Evolutionary conservation across 2,329 filamentous ascomycete genomes (phyloP), one percentile per base, ranked within the genome.

Genomic region (Talaromyces sp.): DNA sequence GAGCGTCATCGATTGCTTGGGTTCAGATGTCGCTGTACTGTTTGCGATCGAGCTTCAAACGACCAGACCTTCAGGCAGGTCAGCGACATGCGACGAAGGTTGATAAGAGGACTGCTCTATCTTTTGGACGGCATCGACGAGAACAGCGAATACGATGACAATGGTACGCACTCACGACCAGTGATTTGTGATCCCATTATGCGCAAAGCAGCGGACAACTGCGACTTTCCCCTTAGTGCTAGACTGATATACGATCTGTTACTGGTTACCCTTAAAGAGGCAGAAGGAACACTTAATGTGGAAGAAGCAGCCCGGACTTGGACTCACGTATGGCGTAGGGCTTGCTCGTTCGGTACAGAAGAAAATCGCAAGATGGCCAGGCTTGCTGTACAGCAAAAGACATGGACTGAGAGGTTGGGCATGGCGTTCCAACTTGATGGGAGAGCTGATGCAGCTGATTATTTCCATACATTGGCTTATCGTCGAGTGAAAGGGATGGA

Each of bases 261-360:
- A 41, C 19, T 60, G 11, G 39, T 63, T 11, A 52, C 6, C 54
- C 60, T 67, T 4, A 17, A 62, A n/a, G 66, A 69, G 31, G 57
- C 56, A 39, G 69, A 70, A 49, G 68, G 66, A 27, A 43, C 69
- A 39, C 31, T 69, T 19, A 67, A 69, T n/a, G 8, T 39, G n/a
- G 52, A 56, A 56, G 33, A 19, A 39, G 52, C 19, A 22, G 52
- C n/a, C 19, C 19, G 8, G 3, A 56, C 52, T 15, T 56, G 52
- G 52, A 47, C 37, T 3, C 37, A 62, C 8, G 63, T 69, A 15
- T 49, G 58, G 52, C n/a, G 37, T 41, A 62, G 45, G 17, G 59
- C 54, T 9, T 25, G n/a, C 25, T 35, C 64, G n/a, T 69, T 70
- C 27, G 25, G 19, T 57, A 68, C 57, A 17, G 64, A 63, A 49